Conservation (phyloP, 352 stramenopile genomes). For the Aphanomyces astaci region DNA sequence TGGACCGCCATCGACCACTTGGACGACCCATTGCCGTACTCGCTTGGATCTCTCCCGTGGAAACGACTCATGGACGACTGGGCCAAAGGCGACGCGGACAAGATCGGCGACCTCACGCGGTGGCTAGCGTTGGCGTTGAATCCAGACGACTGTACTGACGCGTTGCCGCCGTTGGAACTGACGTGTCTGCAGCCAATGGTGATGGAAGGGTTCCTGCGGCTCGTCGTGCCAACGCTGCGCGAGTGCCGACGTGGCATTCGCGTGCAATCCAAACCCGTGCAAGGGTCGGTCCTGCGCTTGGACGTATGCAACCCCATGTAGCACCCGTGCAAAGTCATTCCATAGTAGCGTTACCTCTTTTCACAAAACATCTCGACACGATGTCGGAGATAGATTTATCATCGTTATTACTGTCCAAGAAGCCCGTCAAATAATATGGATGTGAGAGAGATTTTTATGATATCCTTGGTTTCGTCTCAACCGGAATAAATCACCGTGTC, state of each 20-base stretch:
- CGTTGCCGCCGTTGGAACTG: slow-evolving; percentile 8
- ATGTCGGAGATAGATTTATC: too few species aligned
- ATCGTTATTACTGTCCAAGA: too few species aligned
- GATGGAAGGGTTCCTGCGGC: slow-evolving; percentile 20
- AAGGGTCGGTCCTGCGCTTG: not conserved
- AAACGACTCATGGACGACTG: slow-evolving; percentile 20
- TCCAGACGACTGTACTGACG: not conserved
- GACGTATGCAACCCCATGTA: not conserved
- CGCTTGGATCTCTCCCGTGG: slow-evolving; percentile 11
- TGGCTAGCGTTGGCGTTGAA: slow-evolving; percentile 16
- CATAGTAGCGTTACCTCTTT: too few species aligned
- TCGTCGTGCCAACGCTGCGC: slow-evolving; percentile 5
- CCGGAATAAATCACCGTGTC: slow-evolving; percentile 86
- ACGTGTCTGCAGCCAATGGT: slow-evolving; percentile 14
- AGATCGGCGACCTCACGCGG: not conserved
- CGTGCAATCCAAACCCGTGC: slow-evolving; percentile 18
- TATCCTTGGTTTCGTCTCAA: slow-evolving; percentile 35
- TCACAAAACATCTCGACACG: too few species aligned
- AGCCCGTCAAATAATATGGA: too few species aligned
- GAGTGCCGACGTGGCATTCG: not conserved
- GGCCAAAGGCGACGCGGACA: slow-evolving; percentile 11
- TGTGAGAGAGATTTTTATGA: too few species aligned
- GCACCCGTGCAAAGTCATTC: too few species aligned
- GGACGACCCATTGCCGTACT: slow-evolving; percentile 9
- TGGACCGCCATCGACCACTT: slow-evolving; percentile 9